Evolutionary conservation across 257 asterid genomes (phyloP).

Genomic region (Nicotiana undulata): DNA sequence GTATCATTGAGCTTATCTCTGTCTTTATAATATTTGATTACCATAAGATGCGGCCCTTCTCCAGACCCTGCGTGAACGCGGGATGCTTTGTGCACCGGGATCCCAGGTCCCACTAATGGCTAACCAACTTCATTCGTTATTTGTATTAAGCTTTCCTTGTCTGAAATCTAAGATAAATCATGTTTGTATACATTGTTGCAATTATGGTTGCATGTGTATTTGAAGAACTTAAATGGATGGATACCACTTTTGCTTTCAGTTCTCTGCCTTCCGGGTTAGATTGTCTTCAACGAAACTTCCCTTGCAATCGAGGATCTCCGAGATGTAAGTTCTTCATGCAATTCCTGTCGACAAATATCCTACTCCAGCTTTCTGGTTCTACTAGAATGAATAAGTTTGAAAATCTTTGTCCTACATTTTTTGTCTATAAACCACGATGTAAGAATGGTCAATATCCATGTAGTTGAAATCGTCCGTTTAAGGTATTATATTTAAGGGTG

Average conservation of each 20-base stretch:
- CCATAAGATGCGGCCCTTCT: no score
- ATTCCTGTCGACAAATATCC: neutral
- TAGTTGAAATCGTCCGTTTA: neutral
- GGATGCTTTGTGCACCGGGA: no score
- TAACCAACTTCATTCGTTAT: no score
- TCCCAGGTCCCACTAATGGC: no score
- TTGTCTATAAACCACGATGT: neutral
- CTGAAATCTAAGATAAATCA: no score
- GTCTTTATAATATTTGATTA: no score
- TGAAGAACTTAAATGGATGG: neutral
- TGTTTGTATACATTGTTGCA: no score
- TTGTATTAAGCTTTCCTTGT: no score
- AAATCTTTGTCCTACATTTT: neutral
- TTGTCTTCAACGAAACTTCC: conserved; percentile 69
- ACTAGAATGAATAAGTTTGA: neutral
- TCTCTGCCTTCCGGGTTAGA: conserved; percentile 42
- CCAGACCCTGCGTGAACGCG: no score
- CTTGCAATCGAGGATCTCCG: conserved; percentile 55
- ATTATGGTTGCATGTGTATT: neutral
- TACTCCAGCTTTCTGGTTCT: neutral
- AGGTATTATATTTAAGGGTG: neutral
- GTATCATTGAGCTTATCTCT: neutral
- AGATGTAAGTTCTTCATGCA: conserved; percentile 29
- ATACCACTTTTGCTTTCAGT: conserved; percentile 24
- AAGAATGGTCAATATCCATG: neutral